These are phyloP conservation scores for Ilyonectria robusta DNA, from an alignment of 2,329 filamentous ascomycete genomes.

Conservation along the genomic window DNA sequence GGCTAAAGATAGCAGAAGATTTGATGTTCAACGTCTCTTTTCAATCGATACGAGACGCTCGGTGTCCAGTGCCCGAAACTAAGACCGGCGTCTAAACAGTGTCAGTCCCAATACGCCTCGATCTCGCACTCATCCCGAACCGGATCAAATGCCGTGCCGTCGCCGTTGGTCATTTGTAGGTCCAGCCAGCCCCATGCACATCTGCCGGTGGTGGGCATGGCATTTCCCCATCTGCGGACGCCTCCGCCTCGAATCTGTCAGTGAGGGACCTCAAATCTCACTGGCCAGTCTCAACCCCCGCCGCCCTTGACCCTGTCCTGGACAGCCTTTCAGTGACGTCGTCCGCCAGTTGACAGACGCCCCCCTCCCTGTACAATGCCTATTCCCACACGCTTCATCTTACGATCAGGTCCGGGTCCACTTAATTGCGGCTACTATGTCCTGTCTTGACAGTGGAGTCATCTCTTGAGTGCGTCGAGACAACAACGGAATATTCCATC, in stretches of 20 bases:
- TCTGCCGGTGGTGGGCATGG: constrained; percentile 46
- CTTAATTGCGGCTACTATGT: constrained; percentile 31
- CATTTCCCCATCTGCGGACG: constrained; percentile 44
- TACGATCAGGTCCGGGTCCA: constrained; percentile 36
- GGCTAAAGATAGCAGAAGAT: constrained; percentile 18
- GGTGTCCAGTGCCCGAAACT: constrained; percentile 18
- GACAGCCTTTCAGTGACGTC: constrained; percentile 39
- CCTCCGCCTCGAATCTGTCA: constrained; percentile 43
- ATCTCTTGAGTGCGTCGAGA: constrained; percentile 26
- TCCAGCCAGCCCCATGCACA: constrained; percentile 33
- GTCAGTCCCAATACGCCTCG: constrained; percentile 1
- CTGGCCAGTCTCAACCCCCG: constrained; percentile 21
- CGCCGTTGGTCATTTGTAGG: constrained; percentile 42
- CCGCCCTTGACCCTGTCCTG: constrained; percentile 15
- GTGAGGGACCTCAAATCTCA: constrained; percentile 26
- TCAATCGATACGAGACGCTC: constrained; percentile 24
- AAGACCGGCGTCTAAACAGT: background rate
- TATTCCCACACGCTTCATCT: constrained; percentile 29
- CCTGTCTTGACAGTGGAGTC: constrained; percentile 31
- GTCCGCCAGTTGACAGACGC: constrained; percentile 22
- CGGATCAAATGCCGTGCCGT: constrained; percentile 13
- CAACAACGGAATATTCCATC: constrained; percentile 27
- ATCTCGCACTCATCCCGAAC: background rate
- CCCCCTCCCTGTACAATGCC: constrained; percentile 12
- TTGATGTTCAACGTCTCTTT: constrained; percentile 17